Conservation (phyloP, 805 yeast species). For the Kodamaea restingae region DNA sequence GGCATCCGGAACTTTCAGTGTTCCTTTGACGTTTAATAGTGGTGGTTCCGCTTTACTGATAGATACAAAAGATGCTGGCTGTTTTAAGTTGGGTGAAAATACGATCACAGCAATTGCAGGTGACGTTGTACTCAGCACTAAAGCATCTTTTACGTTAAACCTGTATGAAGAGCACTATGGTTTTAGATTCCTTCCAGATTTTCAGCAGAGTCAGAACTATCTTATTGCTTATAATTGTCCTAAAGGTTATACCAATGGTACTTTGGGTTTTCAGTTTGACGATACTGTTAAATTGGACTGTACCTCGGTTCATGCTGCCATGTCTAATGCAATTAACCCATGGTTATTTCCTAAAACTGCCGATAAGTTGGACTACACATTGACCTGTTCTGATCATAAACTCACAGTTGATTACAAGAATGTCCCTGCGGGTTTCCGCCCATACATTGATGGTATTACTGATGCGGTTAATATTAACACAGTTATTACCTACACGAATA, state of each 20-base stretch:
- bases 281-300: constrained; percentile 18
- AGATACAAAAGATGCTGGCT: constrained; percentile 9
- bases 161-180: constrained; percentile 5
- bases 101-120: constrained; percentile 10
- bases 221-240: constrained; percentile 17
- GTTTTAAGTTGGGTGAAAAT: constrained; percentile 14
- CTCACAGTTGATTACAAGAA: constrained; percentile 12
- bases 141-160: no score
- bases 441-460: constrained; percentile 11
- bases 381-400: constrained; percentile 1
- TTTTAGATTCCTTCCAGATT: constrained; percentile 11
- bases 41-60: constrained; percentile 14
- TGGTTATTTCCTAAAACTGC: constrained; percentile 6
- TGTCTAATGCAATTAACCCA: constrained; percentile 4
- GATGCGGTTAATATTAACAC: no score
- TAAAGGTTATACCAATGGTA: constrained; percentile 20
- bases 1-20: constrained; percentile 17
- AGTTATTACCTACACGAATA: no score
- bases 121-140: no score
- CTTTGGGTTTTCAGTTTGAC: constrained; percentile 17
- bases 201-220: constrained; percentile 9
- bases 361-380: constrained; percentile 4
- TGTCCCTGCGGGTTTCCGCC: constrained; percentile 26
- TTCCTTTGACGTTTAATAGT: constrained; percentile 16
- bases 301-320: constrained; percentile 16